These are phyloP conservation scores for Neofusicoccum ribis DNA, from an alignment of 2,329 filamentous ascomycete genomes.

Conservation along the genomic window DNA sequence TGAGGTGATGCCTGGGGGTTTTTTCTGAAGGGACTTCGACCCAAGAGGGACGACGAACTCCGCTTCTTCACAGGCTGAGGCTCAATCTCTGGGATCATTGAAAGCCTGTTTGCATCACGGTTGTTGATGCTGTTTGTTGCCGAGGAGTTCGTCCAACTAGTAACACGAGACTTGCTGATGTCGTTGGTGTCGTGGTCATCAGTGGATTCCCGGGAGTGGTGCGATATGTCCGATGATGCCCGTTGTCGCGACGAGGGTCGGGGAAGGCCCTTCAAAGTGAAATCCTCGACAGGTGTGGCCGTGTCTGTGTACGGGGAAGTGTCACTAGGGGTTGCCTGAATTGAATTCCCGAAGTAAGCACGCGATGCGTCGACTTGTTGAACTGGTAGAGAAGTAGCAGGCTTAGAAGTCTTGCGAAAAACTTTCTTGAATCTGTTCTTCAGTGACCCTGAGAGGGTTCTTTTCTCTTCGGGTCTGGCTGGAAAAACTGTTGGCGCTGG, in stretches of 20 bases:
- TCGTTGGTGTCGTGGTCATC: conserved; percentile 29
- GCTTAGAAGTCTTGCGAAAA: conserved; percentile 47
- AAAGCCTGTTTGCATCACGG: conserved; percentile 59
- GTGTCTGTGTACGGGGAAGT: neutral
- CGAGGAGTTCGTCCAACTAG: conserved; percentile 70
- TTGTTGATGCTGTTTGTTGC: conserved; percentile 55
- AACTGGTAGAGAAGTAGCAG: conserved; percentile 42
- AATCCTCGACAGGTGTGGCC: neutral
- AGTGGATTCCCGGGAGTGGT: conserved; percentile 15
- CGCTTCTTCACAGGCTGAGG: conserved; percentile 24
- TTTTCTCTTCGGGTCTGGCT: conserved; percentile 40
- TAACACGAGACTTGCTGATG: conserved; percentile 64
- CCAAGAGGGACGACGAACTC: conserved; percentile 32
- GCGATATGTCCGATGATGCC: neutral
- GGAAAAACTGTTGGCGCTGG: neutral
- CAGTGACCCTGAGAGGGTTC: conserved; percentile 63
- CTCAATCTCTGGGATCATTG: conserved; percentile 59
- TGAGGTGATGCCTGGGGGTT: conserved; percentile 20
- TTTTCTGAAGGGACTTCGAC: conserved; percentile 24
- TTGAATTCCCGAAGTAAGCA: conserved; percentile 35
- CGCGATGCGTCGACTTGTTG: conserved; percentile 55
- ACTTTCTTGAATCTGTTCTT: conserved; percentile 62
- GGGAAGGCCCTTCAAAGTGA: neutral
- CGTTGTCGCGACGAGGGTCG: neutral
- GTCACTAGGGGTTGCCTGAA: neutral